Evolutionary conservation across 345 rosid species (phyloP), one percentile per base, ranked within the genome.

Genomic region (Dovyalis caffra): DNA sequence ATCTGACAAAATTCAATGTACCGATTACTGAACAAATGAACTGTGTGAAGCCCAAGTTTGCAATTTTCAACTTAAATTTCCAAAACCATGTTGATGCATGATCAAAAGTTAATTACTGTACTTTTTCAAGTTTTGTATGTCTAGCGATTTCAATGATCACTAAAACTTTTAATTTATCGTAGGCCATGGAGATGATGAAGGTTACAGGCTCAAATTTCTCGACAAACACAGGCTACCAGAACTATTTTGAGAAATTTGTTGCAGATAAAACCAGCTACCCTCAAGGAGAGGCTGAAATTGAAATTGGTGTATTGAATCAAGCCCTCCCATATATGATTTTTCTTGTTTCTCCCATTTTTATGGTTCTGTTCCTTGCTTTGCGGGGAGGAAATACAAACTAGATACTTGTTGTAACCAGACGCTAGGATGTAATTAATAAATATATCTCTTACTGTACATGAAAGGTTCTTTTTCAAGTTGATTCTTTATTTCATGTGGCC

Each of bases 171-270:
- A 43, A 43, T 5, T 2, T 43, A 3, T 73, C 65, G 35, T 70
- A 94, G 97, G 99, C 97, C 74, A 91, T 92, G 97, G 92, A 90
- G 76, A 86, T 89, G 87, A 76, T 94, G 88, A 94, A 91, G 91
- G 80, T 90, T 18, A 82, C 82, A 14, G 85, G 81, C 51, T 87
- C 92, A 33, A 84, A 77, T 70, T 73, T 58, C 61, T 69, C 82
- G 15, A 76, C 49, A 57, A 84, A 77, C 83, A 76, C 79, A 3
- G 97, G 87, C 49, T 91, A 88, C 77, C 83, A 88, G 80, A 74
- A 88, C 79, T 94, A 87, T 80, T 91, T 92, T 23, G 97, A 94
- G 64, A 89, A 90, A 14, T 92, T 91, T 74, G 68, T 92, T 14
- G 83, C 85, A 78, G 90, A 91, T 49, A 88, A 85, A 70, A 74